These are phyloP conservation scores for Aspergillus bombycis DNA, from an alignment of 2,329 filamentous ascomycete genomes.

Conservation along the genomic window DNA sequence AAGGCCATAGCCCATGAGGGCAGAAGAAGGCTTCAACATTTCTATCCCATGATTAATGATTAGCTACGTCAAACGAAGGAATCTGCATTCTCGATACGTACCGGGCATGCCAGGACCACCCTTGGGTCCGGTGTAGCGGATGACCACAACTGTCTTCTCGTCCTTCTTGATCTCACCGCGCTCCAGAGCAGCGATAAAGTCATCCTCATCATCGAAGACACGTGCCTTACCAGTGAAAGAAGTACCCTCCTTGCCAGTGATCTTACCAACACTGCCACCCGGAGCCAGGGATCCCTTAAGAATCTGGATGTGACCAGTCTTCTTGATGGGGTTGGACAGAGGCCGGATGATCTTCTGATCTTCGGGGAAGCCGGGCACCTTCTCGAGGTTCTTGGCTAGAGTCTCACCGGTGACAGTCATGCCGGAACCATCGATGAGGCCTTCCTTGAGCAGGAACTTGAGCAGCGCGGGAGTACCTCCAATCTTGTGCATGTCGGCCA, in stretches of 20 bases:
- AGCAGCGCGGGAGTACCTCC: conserved; percentile 62
- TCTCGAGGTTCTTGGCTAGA: conserved; percentile 61
- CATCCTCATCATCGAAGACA: conserved; percentile 71
- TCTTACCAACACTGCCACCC: conserved; percentile 72
- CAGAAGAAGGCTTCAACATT: conserved; percentile 71
- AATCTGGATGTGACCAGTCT: conserved; percentile 73
- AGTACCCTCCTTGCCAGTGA: conserved; percentile 74
- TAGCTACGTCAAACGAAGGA: neutral
- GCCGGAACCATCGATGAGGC: conserved; percentile 61
- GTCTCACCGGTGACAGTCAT: conserved; percentile 65
- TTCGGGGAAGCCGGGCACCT: conserved; percentile 64
- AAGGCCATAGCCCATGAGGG: conserved; percentile 74
- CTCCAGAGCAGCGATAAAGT: conserved; percentile 70
- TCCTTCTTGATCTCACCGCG: conserved; percentile 71
- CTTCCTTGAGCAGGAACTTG: conserved; percentile 62
- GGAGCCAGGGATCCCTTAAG: conserved; percentile 70
- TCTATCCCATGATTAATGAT: conserved; percentile 35
- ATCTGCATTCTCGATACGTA: conserved; percentile 8
- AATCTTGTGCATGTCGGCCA: conserved; percentile 60
- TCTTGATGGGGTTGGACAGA: conserved; percentile 69
- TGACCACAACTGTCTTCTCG: conserved; percentile 76
- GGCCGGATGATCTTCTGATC: conserved; percentile 73
- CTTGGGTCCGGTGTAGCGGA: conserved; percentile 58
- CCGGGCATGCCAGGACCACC: conserved; percentile 68
- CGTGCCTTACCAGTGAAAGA: conserved; percentile 70